A percentile compares a stretch with the other conserved stretches of the same genome.
Conservation (phyloP, 345 rosid species). For the Eucalyptus tenuipes region DNA sequence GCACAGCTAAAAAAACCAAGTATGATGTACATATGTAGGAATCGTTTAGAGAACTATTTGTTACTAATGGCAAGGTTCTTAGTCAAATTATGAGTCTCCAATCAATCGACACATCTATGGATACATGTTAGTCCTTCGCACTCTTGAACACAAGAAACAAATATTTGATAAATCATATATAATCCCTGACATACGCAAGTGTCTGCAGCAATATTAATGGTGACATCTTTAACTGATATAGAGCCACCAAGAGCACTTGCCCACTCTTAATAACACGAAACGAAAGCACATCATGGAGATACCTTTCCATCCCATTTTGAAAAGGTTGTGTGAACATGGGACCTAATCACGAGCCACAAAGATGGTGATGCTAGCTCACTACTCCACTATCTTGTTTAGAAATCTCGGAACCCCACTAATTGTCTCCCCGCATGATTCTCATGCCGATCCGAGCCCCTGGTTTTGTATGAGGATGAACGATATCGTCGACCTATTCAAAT, state of each 20-base stretch:
- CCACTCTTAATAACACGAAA: background rate
- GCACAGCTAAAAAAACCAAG: background rate
- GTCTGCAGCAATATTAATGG: background rate
- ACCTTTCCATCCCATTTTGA: background rate
- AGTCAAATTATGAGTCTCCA: background rate
- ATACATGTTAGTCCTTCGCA: background rate
- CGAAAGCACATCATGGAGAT: background rate
- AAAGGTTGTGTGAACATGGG: background rate
- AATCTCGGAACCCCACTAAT: background rate
- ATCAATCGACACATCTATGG: background rate
- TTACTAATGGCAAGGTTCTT: background rate
- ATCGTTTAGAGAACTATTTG: background rate
- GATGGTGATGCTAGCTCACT: background rate
- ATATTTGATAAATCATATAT: background rate
- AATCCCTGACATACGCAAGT: background rate
- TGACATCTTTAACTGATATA: background rate
- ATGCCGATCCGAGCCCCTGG: background rate
- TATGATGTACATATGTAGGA: background rate
- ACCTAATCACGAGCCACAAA: background rate
- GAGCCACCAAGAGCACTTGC: background rate
- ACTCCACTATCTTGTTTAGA: background rate
- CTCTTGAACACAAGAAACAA: background rate
- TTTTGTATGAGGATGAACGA: background rate
- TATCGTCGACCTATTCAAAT: background rate
- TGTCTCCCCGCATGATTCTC: background rate